Conservation (phyloP, 495 filamentous ascomycete genomes). For the Aspergillus incahuasiensis region DNA sequence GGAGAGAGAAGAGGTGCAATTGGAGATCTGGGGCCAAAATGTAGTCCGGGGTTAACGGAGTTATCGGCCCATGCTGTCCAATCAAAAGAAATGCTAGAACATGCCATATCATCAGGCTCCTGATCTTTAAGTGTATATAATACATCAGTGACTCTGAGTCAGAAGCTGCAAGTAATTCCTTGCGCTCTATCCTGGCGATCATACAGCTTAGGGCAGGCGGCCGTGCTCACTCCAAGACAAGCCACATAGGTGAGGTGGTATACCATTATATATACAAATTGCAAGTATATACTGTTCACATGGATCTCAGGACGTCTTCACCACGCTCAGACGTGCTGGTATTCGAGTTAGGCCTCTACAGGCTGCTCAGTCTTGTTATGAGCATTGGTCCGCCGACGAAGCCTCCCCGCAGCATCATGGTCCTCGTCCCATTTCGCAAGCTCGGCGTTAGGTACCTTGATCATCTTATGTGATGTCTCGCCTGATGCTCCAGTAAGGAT, state of each 20-base stretch:
- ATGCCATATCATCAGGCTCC: too few relatives aligned
- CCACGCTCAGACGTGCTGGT: background rate
- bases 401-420: slow-evolving; percentile 49
- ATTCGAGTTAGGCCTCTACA: background rate
- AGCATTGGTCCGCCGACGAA: slow-evolving; percentile 3
- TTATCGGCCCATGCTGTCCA: background rate
- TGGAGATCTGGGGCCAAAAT: background rate
- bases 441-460: slow-evolving; percentile 49
- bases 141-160: too few relatives aligned
- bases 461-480: slow-evolving; percentile 46
- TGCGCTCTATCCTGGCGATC: too few relatives aligned
- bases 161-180: too few relatives aligned
- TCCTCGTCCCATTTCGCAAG: slow-evolving; percentile 50
- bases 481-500: slow-evolving; percentile 45
- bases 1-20: background rate
- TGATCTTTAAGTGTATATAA: too few relatives aligned
- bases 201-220: too few relatives aligned
- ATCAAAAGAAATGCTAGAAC: too few relatives aligned
- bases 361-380: background rate
- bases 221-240: too few relatives aligned
- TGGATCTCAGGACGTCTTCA: too few relatives aligned
- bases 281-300: too few relatives aligned
- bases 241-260: too few relatives aligned
- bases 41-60: slow-evolving; percentile 2
- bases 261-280: too few relatives aligned